Conservation (phyloP, 1,284 basidiomycete genomes). For the Hymenochaete sp. region DNA sequence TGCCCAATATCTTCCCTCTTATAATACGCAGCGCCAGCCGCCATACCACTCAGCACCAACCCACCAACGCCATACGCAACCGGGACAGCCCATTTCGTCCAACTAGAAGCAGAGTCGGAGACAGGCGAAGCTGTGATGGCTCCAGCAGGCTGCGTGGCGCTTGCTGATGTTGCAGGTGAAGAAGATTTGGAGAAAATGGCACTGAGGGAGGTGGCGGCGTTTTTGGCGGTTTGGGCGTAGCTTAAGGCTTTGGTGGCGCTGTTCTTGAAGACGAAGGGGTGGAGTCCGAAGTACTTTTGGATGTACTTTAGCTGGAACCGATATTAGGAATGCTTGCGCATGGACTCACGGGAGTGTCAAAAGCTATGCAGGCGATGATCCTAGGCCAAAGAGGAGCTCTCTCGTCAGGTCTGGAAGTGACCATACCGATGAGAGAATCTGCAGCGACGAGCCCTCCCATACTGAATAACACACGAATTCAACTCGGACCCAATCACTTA, state of each 20-base stretch:
- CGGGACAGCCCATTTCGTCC: constrained; percentile 52
- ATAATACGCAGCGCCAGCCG: constrained; percentile 78
- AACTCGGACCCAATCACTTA: neutral
- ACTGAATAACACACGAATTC: constrained; percentile 31
- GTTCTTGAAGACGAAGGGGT: constrained; percentile 84
- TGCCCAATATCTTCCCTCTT: constrained; percentile 62
- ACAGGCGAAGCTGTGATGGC: constrained; percentile 23
- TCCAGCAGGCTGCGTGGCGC: constrained; percentile 23
- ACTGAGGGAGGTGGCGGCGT: constrained; percentile 39
- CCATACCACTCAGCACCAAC: constrained; percentile 70
- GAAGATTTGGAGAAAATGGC: constrained; percentile 47
- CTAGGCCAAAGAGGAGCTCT: constrained; percentile 73
- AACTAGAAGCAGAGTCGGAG: constrained; percentile 26
- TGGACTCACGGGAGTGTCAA: constrained; percentile 77
- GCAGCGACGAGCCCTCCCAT: constrained; percentile 89
- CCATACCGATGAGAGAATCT: constrained; percentile 73
- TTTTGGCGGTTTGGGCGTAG: constrained; percentile 61
- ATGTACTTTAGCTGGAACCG: constrained; percentile 12
- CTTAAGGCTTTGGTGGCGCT: constrained; percentile 68
- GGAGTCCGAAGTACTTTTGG: constrained; percentile 72
- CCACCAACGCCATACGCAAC: constrained; percentile 61
- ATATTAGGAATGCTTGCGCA: constrained; percentile 11
- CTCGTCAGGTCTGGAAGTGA: constrained; percentile 50
- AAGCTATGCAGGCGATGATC: constrained; percentile 75
- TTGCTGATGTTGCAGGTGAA: constrained; percentile 27